Conservation (phyloP, 192 early-diverging fungal species). For the Backusella psychrophila region DNA sequence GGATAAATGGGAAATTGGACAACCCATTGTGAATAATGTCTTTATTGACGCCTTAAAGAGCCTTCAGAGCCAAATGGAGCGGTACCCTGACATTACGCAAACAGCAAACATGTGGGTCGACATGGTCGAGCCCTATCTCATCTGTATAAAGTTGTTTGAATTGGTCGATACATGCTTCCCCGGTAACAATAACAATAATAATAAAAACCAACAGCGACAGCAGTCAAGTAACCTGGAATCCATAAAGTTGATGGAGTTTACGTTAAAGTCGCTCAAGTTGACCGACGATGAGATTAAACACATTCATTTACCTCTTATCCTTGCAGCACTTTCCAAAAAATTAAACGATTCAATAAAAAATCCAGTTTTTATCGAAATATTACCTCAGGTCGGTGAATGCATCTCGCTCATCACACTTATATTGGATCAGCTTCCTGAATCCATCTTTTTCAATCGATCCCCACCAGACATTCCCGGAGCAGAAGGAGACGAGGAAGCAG, state of each 20-base stretch:
- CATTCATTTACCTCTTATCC: conserved; percentile 79
- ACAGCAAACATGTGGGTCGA: conserved; percentile 89
- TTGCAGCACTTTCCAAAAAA: conserved; percentile 55
- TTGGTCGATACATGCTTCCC: conserved; percentile 49
- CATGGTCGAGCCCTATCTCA: conserved; percentile 83
- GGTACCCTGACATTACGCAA: conserved; percentile 58
- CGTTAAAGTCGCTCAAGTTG: conserved; percentile 71
- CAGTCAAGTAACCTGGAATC: conserved; percentile 22
- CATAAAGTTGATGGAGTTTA: conserved; percentile 66
- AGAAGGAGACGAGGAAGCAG: not conserved
- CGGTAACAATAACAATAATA: not conserved
- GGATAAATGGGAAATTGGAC: conserved; percentile 82
- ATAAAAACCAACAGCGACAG: not conserved
- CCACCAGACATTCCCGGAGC: not conserved
- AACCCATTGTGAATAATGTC: conserved; percentile 67
- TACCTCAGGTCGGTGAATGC: conserved; percentile 31
- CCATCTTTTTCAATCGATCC: conserved; percentile 28
- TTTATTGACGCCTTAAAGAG: conserved; percentile 72
- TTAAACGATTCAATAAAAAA: conserved; percentile 22
- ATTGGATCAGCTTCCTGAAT: conserved; percentile 33
- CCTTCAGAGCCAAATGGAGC: conserved; percentile 38
- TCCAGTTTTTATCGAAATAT: conserved; percentile 18
- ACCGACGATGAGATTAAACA: conserved; percentile 81
- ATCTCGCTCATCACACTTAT: conserved; percentile 31
- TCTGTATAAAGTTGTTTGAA: conserved; percentile 72